These are phyloP conservation scores for Apiotrichum gracile DNA, from an alignment of 1,284 basidiomycete species.

Conservation along the genomic window DNA sequence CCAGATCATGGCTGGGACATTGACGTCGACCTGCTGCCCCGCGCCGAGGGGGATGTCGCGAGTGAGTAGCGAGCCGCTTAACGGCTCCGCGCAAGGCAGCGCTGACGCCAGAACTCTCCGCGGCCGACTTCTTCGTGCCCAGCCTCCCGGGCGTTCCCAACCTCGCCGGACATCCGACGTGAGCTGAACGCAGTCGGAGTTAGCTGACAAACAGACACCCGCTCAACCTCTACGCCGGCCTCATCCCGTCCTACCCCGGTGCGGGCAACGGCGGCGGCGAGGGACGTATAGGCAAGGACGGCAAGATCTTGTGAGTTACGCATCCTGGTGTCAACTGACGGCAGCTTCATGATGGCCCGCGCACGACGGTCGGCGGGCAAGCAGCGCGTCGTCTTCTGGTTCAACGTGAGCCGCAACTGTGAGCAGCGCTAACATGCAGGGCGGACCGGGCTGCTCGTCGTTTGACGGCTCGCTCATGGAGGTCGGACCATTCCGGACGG, in stretches of 20 bases:
- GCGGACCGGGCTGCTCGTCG: constrained; percentile 91
- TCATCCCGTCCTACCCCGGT: constrained; percentile 71
- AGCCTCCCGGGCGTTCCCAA: constrained; percentile 69
- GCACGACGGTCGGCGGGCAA: constrained; percentile 80
- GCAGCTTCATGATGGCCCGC: constrained; percentile 81
- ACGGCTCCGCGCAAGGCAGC: too few relatives aligned
- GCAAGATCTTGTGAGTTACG: constrained; percentile 42
- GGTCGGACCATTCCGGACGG: constrained; percentile 81
- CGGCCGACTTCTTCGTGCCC: constrained; percentile 77
- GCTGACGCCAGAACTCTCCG: constrained; percentile 47
- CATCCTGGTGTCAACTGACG: constrained; percentile 22
- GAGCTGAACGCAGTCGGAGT: constrained; percentile 4
- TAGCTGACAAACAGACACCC: constrained; percentile 52
- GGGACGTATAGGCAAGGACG: constrained; percentile 39
- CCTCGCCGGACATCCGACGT: constrained; percentile 45
- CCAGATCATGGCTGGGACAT: too few relatives aligned
- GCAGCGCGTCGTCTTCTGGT: constrained; percentile 89
- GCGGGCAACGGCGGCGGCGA: constrained; percentile 43
- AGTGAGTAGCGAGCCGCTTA: too few relatives aligned
- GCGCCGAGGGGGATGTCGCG: too few relatives aligned
- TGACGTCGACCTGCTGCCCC: too few relatives aligned
- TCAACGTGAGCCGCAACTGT: constrained; percentile 62
- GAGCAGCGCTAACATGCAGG: constrained; percentile 51
- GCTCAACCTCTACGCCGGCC: constrained; percentile 72
- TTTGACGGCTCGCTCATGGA: constrained; percentile 99